Base-by-base conservation (phyloP, 208 protist genomes). In the Crithidia expoeki region DNA sequence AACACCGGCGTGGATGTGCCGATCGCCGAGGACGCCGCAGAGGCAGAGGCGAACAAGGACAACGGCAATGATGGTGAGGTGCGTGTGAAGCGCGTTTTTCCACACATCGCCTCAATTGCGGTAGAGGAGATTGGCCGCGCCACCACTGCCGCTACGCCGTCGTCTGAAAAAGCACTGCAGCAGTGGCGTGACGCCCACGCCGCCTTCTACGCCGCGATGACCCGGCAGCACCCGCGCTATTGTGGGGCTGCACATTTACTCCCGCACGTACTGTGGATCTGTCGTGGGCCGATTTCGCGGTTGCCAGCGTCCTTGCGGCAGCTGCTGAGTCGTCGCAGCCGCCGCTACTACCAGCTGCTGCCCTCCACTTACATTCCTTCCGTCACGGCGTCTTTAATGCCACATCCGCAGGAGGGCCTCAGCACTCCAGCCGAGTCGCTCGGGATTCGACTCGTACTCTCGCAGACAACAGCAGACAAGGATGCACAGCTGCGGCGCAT, bases 341-440 rank as follows among this genome's bases (percentile, higher is more conserved):
- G 89, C 17, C 79, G 86, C 36, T 92, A 92, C 76, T 91, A 92
- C 46, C 86, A 86, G 49, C 72, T 94, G 2, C 76, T 72, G 52
- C 70, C 85, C 17, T 67, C 64, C 25, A 72, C 70, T 0, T 72
- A 74, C 60, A 53, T 83, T 27, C 56, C 51, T n/a, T 44, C 78
- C 28, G 30, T 49, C 40, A 46, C 80, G 44, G 68, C 76, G 38
- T 19, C 77, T 44, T 25, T 90, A 47, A 58, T 74, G 69, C 65
- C 70, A 23, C 63, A 61, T 55, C 42, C 63, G 60, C 69, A 70
- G 47, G 42, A 76, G 68, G 69, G 74, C n/a, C 85, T 82, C 0
- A 78, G 68, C 21, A 69, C 66, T 9, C 88, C 88, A 14, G 68
- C 79, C 4, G 71, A 75, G 42, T 81, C 68, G n/a, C 84, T 83